These are phyloP conservation scores for Thalassiosira livingstoniorum DNA, from an alignment of 352 stramenopile genomes.

Conservation along the genomic window DNA sequence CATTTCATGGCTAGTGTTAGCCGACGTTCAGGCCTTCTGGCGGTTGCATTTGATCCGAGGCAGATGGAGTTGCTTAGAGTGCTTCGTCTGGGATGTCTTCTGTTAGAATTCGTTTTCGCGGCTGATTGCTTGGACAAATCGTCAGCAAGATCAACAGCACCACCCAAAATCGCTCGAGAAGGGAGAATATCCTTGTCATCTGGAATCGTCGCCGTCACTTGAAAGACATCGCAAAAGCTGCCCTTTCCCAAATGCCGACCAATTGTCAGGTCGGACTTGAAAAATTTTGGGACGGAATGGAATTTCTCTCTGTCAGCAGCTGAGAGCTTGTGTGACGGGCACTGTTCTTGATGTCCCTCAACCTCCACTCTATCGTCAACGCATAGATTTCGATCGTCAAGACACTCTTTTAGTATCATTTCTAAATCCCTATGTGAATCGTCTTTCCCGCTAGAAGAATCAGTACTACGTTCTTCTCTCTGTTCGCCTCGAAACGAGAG, in stretches of 20 bases:
- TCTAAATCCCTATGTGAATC: no score
- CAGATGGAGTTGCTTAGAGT: background rate
- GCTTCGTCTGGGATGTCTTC: background rate
- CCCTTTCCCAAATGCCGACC: constrained; percentile 44
- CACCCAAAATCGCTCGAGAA: background rate
- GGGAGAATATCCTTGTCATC: background rate
- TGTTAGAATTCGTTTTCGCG: background rate
- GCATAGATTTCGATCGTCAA: no score
- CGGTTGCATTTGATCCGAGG: background rate
- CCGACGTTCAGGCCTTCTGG: background rate
- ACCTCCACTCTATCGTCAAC: no score
- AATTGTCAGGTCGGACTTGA: constrained; percentile 44
- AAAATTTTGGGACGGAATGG: constrained; percentile 27
- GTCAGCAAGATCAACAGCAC: background rate
- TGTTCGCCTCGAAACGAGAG: no score
- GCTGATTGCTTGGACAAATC: background rate
- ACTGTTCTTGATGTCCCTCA: no score
- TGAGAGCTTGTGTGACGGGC: no score
- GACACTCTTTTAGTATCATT: no score
- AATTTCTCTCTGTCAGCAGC: constrained; percentile 42
- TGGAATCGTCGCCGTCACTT: constrained; percentile 31
- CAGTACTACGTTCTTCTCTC: no score
- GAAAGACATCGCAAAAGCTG: constrained; percentile 57
- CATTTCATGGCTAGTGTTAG: constrained; percentile 47
- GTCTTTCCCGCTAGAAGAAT: no score